phyloP scores from a whole-genome alignment of 208 protist species.

The Naegleria gruberi region DNA sequence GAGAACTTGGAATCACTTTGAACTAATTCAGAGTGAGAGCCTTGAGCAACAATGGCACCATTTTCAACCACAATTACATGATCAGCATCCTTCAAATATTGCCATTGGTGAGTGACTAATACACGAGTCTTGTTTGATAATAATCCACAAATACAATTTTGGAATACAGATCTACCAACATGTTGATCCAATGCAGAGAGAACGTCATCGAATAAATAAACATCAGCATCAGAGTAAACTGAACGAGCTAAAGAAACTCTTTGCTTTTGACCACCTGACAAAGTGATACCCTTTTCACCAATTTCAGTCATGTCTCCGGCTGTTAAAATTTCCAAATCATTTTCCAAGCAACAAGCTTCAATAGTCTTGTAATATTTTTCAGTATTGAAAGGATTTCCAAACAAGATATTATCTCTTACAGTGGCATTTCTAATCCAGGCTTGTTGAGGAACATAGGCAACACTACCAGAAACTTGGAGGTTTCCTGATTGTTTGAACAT shows the following conservation, averaged over 20 bases:
- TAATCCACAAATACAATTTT: slow-evolving; percentile 59
- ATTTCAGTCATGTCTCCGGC: slow-evolving; percentile 73
- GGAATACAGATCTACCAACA: slow-evolving; percentile 47
- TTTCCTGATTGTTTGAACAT: not conserved
- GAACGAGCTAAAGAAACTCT: slow-evolving; percentile 68
- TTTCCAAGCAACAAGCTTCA: slow-evolving; percentile 55
- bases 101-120: slow-evolving; percentile 51
- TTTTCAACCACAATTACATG: slow-evolving; percentile 38
- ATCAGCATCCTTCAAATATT: slow-evolving; percentile 42
- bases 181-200: slow-evolving; percentile 40
- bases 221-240: slow-evolving; percentile 53
- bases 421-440: slow-evolving; percentile 78
- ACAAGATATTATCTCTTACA: slow-evolving; percentile 83
- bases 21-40: not conserved
- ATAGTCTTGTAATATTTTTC: slow-evolving; percentile 59
- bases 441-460: slow-evolving; percentile 68
- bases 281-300: slow-evolving; percentile 59
- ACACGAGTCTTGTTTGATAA: slow-evolving; percentile 63
- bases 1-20: not conserved
- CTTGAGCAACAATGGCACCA: slow-evolving; percentile 18
- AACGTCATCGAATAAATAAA: slow-evolving; percentile 43
- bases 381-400: slow-evolving; percentile 41
- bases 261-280: slow-evolving; percentile 71
- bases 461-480: slow-evolving; percentile 35
- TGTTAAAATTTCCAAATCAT: slow-evolving; percentile 62